Evolutionary conservation across 371 early-diverging fungal genomes (phyloP).

Genomic region (Smittium culicis): DNA sequence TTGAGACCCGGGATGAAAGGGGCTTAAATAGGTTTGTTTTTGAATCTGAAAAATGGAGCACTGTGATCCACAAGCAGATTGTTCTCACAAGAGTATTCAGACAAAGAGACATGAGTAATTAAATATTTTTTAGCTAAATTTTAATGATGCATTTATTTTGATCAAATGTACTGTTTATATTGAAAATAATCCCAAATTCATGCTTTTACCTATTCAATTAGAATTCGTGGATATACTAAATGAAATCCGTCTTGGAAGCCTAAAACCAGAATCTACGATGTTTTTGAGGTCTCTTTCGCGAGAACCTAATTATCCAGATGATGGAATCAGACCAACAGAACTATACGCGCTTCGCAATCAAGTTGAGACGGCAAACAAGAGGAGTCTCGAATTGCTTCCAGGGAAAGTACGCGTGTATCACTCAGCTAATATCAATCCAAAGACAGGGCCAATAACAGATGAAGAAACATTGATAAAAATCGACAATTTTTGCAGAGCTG

Average conservation of each 20-base stretch:
- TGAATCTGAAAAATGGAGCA: constrained; percentile 53
- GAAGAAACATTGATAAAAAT: constrained; percentile 32
- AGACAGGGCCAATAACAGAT: constrained; percentile 11
- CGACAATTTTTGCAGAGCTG: constrained; percentile 39
- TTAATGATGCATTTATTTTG: background rate
- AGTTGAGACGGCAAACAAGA: constrained; percentile 53
- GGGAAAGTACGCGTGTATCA: constrained; percentile 26
- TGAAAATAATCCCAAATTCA: background rate
- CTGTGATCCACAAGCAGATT: constrained; percentile 36
- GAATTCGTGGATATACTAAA: constrained; percentile 47
- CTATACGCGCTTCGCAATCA: constrained; percentile 57
- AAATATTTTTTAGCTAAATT: background rate
- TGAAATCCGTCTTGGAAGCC: constrained; percentile 44
- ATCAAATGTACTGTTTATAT: background rate
- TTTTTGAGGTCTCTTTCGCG: constrained; percentile 41
- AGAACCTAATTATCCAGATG: constrained; percentile 32
- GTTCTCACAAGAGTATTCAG: constrained; percentile 27
- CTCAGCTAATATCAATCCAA: background rate
- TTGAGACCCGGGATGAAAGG: constrained; percentile 26
- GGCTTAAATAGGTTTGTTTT: constrained; percentile 42
- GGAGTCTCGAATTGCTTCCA: constrained; percentile 36
- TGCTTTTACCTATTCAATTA: constrained; percentile 9
- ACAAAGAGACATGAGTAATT: constrained; percentile 32
- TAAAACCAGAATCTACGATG: constrained; percentile 35
- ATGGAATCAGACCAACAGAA: constrained; percentile 58